Conservation (phyloP, 306 rosid species). For the Lathyrus oleraceus region DNA sequence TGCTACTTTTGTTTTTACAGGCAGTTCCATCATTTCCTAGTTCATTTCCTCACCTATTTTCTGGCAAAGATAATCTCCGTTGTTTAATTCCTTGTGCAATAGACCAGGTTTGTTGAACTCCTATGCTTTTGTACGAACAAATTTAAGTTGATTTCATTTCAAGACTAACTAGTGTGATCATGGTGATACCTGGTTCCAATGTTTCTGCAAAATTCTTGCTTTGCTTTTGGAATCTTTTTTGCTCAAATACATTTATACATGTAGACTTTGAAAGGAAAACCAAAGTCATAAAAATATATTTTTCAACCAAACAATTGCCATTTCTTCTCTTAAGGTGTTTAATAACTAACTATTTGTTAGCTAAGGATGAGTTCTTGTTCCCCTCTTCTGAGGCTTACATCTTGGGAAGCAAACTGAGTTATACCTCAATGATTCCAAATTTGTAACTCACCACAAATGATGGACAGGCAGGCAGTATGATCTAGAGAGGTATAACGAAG, state of each 20-base stretch:
- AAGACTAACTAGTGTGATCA: conserved; percentile 3
- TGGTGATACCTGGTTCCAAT: conserved; percentile 15
- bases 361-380: background rate
- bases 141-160: conserved; percentile 8
- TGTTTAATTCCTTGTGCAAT: conserved; percentile 97
- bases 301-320: conserved; percentile 4
- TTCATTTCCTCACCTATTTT: conserved; percentile 91
- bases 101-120: conserved; percentile 67
- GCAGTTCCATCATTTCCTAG: conserved; percentile 97
- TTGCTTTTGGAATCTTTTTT: conserved; percentile 20
- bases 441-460: too few species aligned
- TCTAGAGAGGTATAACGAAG: too few species aligned
- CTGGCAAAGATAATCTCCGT: conserved; percentile 72
- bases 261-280: conserved; percentile 15
- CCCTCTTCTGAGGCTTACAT: too few species aligned
- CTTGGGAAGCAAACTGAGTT: too few species aligned
- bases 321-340: background rate
- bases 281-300: background rate
- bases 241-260: conserved; percentile 9
- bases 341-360: conserved; percentile 9
- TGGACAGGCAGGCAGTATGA: too few species aligned
- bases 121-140: conserved; percentile 6
- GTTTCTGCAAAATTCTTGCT: conserved; percentile 12
- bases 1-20: conserved; percentile 54
- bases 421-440: too few species aligned